Evolutionary conservation across 345 rosid genomes (phyloP).

Genomic region (Eucalyptus albens): DNA sequence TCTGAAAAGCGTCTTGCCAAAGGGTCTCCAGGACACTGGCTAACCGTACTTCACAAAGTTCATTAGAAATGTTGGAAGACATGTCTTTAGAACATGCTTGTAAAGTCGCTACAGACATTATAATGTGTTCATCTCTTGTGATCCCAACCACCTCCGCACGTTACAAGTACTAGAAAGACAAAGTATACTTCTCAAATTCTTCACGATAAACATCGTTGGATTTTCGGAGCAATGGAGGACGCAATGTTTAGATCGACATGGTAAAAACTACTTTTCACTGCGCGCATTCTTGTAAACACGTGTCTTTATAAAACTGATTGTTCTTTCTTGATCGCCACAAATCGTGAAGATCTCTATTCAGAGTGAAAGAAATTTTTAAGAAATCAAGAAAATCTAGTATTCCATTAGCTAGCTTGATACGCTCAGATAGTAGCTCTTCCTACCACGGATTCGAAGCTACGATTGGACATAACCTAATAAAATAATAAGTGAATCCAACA

Average conservation of each 20-base stretch:
- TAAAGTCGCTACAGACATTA: neutral
- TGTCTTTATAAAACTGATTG: neutral
- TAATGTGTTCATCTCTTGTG: neutral
- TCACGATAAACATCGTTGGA: neutral
- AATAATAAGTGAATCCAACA: neutral
- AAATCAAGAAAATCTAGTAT: neutral
- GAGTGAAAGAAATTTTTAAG: neutral
- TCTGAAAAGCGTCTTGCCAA: neutral
- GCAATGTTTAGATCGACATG: neutral
- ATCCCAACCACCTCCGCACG: neutral
- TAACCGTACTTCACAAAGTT: neutral
- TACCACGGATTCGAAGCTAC: neutral
- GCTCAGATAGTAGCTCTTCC: neutral
- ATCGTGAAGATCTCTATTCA: neutral
- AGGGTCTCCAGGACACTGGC: neutral
- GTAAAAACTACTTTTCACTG: neutral
- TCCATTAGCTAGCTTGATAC: neutral
- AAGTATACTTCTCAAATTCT: neutral
- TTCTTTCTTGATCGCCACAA: neutral
- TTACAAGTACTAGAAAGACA: neutral
- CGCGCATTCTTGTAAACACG: neutral
- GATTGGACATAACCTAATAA: neutral
- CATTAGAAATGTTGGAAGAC: neutral
- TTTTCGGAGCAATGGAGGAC: neutral
- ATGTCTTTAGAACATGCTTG: neutral